Evolutionary conservation across 1,139 yeast species (phyloP).

Genomic region (Sugiyamaella japonica): DNA sequence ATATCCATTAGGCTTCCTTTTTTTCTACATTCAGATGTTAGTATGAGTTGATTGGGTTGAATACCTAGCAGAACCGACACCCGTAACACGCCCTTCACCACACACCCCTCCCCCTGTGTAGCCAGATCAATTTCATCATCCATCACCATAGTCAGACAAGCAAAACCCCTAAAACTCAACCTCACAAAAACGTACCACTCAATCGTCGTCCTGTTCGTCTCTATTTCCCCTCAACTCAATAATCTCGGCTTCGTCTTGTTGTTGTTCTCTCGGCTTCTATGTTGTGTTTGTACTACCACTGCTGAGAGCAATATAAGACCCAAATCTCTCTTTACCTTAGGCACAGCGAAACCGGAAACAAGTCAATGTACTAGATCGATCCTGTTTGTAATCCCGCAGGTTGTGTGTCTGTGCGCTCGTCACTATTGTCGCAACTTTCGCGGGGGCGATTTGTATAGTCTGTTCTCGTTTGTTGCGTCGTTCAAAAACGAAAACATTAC

Average conservation of each 20-base stretch:
- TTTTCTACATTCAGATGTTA: neutral
- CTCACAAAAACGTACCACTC: neutral
- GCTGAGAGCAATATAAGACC: no score
- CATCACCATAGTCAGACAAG: neutral
- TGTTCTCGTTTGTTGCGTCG: conserved; percentile 1
- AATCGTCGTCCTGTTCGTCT: conserved; percentile 1
- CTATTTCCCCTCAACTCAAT: neutral
- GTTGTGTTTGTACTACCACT: no score
- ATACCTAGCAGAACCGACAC: neutral
- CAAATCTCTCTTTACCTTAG: no score
- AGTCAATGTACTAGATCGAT: neutral
- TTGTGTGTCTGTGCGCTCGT: neutral
- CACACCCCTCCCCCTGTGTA: neutral
- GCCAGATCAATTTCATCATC: neutral
- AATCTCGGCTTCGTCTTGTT: neutral
- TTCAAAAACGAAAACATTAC: conserved; percentile 1
- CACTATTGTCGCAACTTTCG: neutral
- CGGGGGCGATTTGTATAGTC: neutral
- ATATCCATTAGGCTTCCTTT: conserved; percentile 9
- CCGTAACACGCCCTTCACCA: neutral
- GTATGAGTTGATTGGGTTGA: neutral
- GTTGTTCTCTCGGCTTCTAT: neutral
- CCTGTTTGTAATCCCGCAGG: neutral
- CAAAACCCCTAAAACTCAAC: neutral
- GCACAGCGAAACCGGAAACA: no score